Percentiles rank a stretch among this genome's conserved stretches.
These are phyloP conservation scores for Talaromyces borbonicus DNA, from an alignment of 495 filamentous ascomycete species.

Conservation along the genomic window DNA sequence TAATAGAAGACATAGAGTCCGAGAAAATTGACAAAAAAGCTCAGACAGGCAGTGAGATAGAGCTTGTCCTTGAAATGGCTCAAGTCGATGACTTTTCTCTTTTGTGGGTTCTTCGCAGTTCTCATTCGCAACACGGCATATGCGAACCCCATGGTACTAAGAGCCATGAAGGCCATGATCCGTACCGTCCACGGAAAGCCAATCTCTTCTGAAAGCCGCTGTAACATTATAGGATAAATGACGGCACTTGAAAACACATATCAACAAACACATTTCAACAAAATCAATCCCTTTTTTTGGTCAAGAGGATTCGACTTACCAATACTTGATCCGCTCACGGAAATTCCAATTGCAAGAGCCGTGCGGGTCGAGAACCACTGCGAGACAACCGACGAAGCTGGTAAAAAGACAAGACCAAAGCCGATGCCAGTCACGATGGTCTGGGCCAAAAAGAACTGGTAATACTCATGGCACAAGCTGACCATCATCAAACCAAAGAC, in stretches of 20 bases:
- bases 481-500: slow-evolving; percentile 69
- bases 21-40: slow-evolving; percentile 32
- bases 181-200: slow-evolving; percentile 72
- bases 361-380: slow-evolving; percentile 43
- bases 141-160: slow-evolving; percentile 21
- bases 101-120: background rate
- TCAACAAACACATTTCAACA: too few relatives aligned
- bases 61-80: background rate
- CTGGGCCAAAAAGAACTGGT: slow-evolving; percentile 35
- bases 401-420: slow-evolving; percentile 48
- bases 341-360: slow-evolving; percentile 52
- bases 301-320: too few relatives aligned
- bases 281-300: too few relatives aligned
- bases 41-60: slow-evolving; percentile 21
- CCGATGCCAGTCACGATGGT: slow-evolving; percentile 38
- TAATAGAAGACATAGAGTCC: slow-evolving; percentile 48
- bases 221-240: slow-evolving; percentile 56
- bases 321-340: slow-evolving; percentile 49
- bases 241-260: too few relatives aligned
- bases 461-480: slow-evolving; percentile 36
- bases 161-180: slow-evolving; percentile 57
- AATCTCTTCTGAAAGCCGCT: slow-evolving; percentile 48
- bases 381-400: slow-evolving; percentile 61
- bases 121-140: background rate
- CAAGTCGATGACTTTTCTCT: background rate